phyloP scores from a whole-genome alignment of 768 basidiomycete genomes.

The Suillus clintonianus region DNA sequence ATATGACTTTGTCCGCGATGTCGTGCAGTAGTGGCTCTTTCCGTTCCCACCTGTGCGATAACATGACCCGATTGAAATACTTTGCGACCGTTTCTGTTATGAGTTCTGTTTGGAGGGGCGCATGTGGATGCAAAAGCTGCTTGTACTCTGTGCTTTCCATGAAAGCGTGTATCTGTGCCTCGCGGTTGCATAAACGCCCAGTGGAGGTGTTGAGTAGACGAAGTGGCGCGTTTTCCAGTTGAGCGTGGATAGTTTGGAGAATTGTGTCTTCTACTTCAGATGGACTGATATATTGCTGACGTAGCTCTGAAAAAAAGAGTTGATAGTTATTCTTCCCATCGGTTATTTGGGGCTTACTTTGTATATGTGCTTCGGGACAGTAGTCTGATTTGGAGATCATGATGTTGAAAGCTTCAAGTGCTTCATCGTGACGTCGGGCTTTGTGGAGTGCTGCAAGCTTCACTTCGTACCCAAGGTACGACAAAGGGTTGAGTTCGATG shows the following conservation, averaged over 20 bases:
- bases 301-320: not conserved
- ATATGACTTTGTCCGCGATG: not conserved
- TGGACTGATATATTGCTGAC: not conserved
- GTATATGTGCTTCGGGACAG: not conserved
- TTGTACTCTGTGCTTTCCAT: not conserved
- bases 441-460: not conserved
- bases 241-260: not conserved
- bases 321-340: not conserved
- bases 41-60: not conserved
- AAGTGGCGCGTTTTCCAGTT: not conserved
- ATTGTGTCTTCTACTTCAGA: not conserved
- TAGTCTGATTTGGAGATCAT: not conserved
- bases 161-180: not conserved
- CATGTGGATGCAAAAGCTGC: not conserved
- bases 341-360: not conserved
- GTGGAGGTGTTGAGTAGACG: conserved; percentile 1
- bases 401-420: not conserved
- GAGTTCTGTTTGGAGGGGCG: not conserved
- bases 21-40: not conserved
- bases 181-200: not conserved
- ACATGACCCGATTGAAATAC: not conserved
- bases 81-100: not conserved
- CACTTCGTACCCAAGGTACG: not conserved
- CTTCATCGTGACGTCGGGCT: not conserved
- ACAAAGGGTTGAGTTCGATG: not conserved